Percentiles rank a stretch among this genome's conserved stretches.
These are phyloP conservation scores for Incumbomyces delicatus DNA, from an alignment of 2,329 filamentous ascomycete genomes.

Conservation along the genomic window DNA sequence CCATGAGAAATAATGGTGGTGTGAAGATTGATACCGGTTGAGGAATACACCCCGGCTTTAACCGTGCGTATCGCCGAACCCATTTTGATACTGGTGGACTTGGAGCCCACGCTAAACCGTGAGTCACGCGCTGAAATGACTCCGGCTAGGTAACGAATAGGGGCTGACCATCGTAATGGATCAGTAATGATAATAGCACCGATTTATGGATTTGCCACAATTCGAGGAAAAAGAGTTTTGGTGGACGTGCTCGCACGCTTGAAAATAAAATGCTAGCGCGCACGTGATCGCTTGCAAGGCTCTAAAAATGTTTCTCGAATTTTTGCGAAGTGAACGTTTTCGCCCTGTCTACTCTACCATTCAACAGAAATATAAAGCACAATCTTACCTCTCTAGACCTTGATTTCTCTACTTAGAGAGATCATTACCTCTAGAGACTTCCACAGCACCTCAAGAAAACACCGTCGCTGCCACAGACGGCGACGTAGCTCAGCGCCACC, in stretches of 20 bases:
- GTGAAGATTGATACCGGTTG: slow-evolving; percentile 1
- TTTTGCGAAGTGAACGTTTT: slow-evolving; percentile 1
- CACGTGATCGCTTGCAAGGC: too few relatives aligned
- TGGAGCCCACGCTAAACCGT: too few relatives aligned
- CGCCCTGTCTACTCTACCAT: slow-evolving; percentile 6
- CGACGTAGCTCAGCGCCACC: slow-evolving; percentile 10
- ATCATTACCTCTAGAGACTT: slow-evolving; percentile 12
- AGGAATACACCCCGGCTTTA: not conserved
- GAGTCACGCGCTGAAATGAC: not conserved
- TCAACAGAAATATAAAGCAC: slow-evolving; percentile 7
- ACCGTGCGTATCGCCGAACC: slow-evolving; percentile 2
- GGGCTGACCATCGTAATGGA: too few relatives aligned
- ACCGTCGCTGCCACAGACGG: slow-evolving; percentile 14
- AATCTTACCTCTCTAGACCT: slow-evolving; percentile 9
- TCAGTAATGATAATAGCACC: too few relatives aligned
- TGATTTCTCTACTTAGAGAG: slow-evolving; percentile 19
- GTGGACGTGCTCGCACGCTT: too few relatives aligned
- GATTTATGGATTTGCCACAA: too few relatives aligned
- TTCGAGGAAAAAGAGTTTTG: too few relatives aligned
- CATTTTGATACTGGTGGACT: not conserved
- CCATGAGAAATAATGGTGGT: not conserved
- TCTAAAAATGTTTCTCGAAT: not conserved
- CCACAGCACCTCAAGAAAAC: slow-evolving; percentile 7
- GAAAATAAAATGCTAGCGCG: too few relatives aligned
- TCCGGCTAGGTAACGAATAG: too few relatives aligned